These are phyloP conservation scores for Dissoconium aciculare DNA, from an alignment of 2,329 filamentous ascomycete species.

Conservation along the genomic window DNA sequence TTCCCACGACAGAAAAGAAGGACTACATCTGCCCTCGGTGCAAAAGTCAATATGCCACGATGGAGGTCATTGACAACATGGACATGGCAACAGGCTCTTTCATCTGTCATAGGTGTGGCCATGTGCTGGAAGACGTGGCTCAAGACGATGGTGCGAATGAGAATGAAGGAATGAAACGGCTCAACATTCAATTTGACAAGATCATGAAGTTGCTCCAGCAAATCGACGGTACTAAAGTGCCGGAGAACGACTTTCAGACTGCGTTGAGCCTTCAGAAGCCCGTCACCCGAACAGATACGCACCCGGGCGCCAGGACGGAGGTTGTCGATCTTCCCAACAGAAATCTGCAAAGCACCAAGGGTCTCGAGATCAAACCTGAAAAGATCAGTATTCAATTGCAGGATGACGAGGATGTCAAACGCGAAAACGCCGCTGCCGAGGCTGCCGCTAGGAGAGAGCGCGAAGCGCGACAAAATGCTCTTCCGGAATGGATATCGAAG, in stretches of 20 bases:
- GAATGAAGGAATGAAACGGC: conserved; percentile 51
- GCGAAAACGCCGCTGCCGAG: conserved; percentile 20
- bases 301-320: conserved; percentile 40
- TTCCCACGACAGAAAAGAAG: conserved; percentile 68
- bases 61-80: conserved; percentile 72
- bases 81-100: conserved; percentile 46
- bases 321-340: conserved; percentile 21
- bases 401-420: conserved; percentile 23
- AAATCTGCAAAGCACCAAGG: conserved; percentile 21
- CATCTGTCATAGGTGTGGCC: conserved; percentile 64
- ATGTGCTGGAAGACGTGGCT: conserved; percentile 45
- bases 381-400: conserved; percentile 24
- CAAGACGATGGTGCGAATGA: conserved; percentile 42
- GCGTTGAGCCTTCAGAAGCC: conserved; percentile 49
- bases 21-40: conserved; percentile 79
- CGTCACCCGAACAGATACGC: conserved; percentile 49
- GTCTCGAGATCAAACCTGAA: conserved; percentile 22
- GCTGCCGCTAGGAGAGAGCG: conserved; percentile 18
- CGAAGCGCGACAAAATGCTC: conserved; percentile 23
- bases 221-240: conserved; percentile 60
- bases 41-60: conserved; percentile 70
- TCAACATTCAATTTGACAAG: conserved; percentile 68
- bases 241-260: conserved; percentile 56
- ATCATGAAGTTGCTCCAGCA: conserved; percentile 61
- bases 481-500: conserved; percentile 25